Evolutionary conservation across 257 asterid genomes (phyloP), one percentile per base, ranked within the genome.

Genomic region (Ajuga chamaepitys): DNA sequence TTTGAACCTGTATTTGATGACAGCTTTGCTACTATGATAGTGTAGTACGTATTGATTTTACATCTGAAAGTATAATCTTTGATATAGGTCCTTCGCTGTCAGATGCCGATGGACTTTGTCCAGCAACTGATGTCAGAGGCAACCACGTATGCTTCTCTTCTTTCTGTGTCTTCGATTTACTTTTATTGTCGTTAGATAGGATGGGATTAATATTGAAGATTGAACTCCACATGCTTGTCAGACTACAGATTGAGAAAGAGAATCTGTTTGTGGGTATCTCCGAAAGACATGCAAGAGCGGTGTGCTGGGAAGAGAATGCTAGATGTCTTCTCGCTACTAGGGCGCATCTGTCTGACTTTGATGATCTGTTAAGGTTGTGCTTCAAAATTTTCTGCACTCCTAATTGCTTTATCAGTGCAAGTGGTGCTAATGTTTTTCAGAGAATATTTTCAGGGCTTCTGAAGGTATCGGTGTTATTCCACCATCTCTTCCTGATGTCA

Each of bases 161-260:
- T 63, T 20, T 48, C n/a, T 58, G 63, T 30, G 4, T 50, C 58
- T 51, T 41, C 50, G 37, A 59, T 78, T 66, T 28, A 53, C 25
- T 70, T 44, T 37, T 12, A 30, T 53, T 41, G 48, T 68, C 55
- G 54, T 67, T 52, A 55, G 17, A 65, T 20, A 34, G 6, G 16
- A 51, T 62, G 62, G 41, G 51, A 54, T 64, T 40, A 28, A 55
- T 62, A 50, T 59, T 67, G 73, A 67, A 20, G 67, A 71, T 46
- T 75, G 58, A 70, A 75, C 72, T 79, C 70, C 63, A 58, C 64
- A 48, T 71, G 55, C 72, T 64, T 72, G 68, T 64, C 95, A 92
- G 98, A 73, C 75, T 86, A 66, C 97, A 87, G 80, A 84, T 92
- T 72, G 89, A 82, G 76, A 77, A 80, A 69, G 98, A 92, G 84